Evolutionary conservation across 169 alveolate species (phyloP), one percentile per base, ranked within the genome.

Genomic region (Plasmodium blacklocki): DNA sequence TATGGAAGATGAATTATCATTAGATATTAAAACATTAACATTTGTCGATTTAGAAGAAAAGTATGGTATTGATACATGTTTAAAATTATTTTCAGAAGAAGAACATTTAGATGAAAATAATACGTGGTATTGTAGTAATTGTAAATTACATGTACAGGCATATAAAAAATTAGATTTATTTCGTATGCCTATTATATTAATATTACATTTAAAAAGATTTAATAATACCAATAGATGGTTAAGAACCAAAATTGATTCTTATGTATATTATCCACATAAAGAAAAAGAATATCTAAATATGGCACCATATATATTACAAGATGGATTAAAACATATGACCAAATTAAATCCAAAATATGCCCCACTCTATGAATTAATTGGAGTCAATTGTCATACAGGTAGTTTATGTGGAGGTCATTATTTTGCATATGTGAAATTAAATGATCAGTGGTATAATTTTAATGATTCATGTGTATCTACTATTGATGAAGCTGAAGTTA

Each of bases 191-290:
- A 95, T 95, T 39, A 85, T 96, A 43, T 64, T 97, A 19, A 96
- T 97, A 0, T 56, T 97, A 21, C 98, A 96, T 89, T 88, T 97
- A 12, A 96, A 97, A 93, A 91, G 99, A 86, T 97, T 97, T 67
- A 95, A 96, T 93, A 89, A 92, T 66, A 50, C 78, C 18, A 80
- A 92, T 67, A 67, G 78, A 70, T 88, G 74, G 74, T 47, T 75
- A 21, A 19, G 75, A 64, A 45, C 91, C 18, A 66, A 88, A 74
- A 60, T 89, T 66, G 58, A 88, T 91, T n/a, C 88, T 3, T 76
- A 76, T 76, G 89, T 76, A 8, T 76, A 76, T 59, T 76, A 76
- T 43, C 89, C 89, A 8, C 73, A 73, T 58, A 63, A 89, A 47
- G 92, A 85, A 58, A 88, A 87, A 19, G 94, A 91, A 23, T 73